Evolutionary conservation across 176 grass and related monocot genomes (phyloP), one percentile per base, ranked within the genome.

Genomic region (Poa pratensis): DNA sequence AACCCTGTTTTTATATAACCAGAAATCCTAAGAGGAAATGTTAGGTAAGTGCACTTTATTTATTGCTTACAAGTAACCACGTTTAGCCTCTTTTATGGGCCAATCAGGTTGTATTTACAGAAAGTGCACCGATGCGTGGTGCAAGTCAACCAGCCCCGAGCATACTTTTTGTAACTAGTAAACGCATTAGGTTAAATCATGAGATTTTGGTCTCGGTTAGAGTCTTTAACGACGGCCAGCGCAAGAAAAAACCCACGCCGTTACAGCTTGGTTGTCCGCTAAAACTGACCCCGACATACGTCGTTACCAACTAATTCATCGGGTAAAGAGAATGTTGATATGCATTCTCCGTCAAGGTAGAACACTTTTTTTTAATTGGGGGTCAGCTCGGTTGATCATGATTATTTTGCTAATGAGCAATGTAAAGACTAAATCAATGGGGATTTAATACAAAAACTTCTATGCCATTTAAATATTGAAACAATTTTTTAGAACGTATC

Each of bases 251-350:
- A 19, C 37, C 35, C 46, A 39, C 40, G 53, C 80, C 73, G 80
- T 61, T 78, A 51, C 40, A 51, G 64, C 27, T 82, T 70, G 62
- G 61, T 46, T 70, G 73, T 19, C 46, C 19, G 10, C 39, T 24
- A 82, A 87, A 70, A 50, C 80, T 88, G 79, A 88, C 60, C 62
- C 35, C 39, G 16, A 22, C n/a, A 23, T 43, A 53, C 6, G 5
- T 18, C 39, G 34, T 32, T 49, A 79, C 76, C 77, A 67, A 52
- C 75, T 42, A 54, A 42, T 42, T 8, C 39, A 42, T 42, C 39
- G 1, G 39, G 7, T 7, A 42, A 42, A 42, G 39, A 6, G 39
- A 42, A 42, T 42, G 0, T 42, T 7, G 5, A 42, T 42, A 42
- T 42, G 39, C 6, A 5, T 42, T 42, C 39, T 42, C 39, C 39